These are phyloP conservation scores for Aspergillus taichungensis DNA, from an alignment of 495 filamentous ascomycete species.

Conservation along the genomic window DNA sequence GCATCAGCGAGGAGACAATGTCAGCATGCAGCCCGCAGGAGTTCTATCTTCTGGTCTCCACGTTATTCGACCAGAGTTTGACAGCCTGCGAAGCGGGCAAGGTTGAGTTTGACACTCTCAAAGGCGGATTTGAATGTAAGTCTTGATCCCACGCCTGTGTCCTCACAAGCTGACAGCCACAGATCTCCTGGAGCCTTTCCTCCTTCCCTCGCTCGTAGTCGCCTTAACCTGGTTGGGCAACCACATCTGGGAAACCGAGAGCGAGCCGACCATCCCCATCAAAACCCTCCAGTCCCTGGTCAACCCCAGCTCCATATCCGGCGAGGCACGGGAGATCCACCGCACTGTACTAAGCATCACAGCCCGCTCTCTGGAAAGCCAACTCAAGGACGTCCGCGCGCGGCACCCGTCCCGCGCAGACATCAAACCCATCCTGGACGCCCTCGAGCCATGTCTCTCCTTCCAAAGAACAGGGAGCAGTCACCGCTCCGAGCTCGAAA, in stretches of 20 bases:
- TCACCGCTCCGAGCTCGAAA: conserved; percentile 64
- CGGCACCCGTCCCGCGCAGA: conserved; percentile 59
- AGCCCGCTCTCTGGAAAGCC: conserved; percentile 65
- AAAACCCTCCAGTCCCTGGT: conserved; percentile 71
- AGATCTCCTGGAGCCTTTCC: conserved; percentile 83
- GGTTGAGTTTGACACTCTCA: conserved; percentile 71
- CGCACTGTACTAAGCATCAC: conserved; percentile 75
- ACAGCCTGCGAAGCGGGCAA: conserved; percentile 61
- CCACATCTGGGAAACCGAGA: conserved; percentile 63
- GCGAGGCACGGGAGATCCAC: conserved; percentile 75
- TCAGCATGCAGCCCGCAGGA: conserved; percentile 85
- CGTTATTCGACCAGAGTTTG: conserved; percentile 78
- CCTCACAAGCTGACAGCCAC: conserved; percentile 5
- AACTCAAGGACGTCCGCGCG: conserved; percentile 62
- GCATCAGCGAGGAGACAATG: conserved; percentile 83
- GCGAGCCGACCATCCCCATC: conserved; percentile 52
- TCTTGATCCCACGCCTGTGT: background rate
- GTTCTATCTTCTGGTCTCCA: conserved; percentile 86
- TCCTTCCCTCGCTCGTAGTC: conserved; percentile 78
- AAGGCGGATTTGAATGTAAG: conserved; percentile 81
- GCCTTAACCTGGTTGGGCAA: conserved; percentile 74
- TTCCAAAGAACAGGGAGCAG: conserved; percentile 57
- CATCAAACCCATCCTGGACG: conserved; percentile 61
- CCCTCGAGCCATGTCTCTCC: conserved; percentile 59
- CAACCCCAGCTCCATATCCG: conserved; percentile 64